Base-by-base conservation (phyloP, 1,139 yeast genomes). In the Geotrichum klebahnii region DNA sequence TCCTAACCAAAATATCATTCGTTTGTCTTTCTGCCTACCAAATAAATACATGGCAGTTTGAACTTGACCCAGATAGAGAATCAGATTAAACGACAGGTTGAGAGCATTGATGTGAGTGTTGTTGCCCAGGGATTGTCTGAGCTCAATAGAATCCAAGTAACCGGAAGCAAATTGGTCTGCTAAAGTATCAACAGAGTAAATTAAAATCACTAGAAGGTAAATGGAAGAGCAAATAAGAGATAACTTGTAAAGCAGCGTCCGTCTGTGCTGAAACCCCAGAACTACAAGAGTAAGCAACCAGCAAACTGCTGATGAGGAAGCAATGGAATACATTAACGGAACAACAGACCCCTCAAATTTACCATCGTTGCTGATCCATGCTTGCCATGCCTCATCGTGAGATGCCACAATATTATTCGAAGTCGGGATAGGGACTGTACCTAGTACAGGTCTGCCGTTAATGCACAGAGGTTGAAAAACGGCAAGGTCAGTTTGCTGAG, bases 11-110 rank as follows among this genome's bases (percentile, higher is more conserved):
- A 85, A 76, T 3, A 86, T 77, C 38, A 82, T 67, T 50, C 88
- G 71, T 61, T 82, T 83, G 65, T 88, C 96, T 51, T 76, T 75
- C 48, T 78, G 84, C 38, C 96, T 72, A 48, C 79, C 79, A 59
- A 84, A 86, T 24, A 85, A 67, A 50, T 92, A 70, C 79, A 83
- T 82, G 4, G 84, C 74, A 23, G 86, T 81, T 60, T 84, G 90
- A 0, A 85, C 89, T 62, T 85, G 92, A 52, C 86, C 80, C 29
- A 85, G 69, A 62, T 82, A 84, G 19, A 84, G 70, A 4, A 84
- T 61, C 6, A 83, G 66, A 22, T 80, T 81, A 44, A 80, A 79
- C 1, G 85, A 63, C 45, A 84, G 69, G 60, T 84, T 87, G n/a
- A 84, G 68, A 5, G 79, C 72, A 50, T 78, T 77, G 26, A 46